Percentiles rank a stretch among this genome's conserved stretches.
Conservation (phyloP, 2,329 filamentous ascomycete genomes). For the Cladophialophora exuberans region DNA sequence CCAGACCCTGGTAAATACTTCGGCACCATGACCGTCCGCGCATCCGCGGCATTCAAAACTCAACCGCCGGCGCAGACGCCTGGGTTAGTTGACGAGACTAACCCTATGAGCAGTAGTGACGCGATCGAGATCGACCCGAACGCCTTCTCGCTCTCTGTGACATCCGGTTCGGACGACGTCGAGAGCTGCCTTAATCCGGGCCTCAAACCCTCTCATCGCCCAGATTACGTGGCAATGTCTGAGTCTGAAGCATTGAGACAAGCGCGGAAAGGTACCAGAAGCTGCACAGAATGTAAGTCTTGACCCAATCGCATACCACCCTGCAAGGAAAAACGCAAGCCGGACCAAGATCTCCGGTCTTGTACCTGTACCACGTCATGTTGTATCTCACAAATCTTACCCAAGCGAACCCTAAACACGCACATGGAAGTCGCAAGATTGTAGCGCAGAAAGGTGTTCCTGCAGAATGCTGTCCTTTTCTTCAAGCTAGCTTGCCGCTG, state of each 20-base stretch:
- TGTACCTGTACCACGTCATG: not conserved
- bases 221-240: slow-evolving; percentile 12
- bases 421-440: not conserved
- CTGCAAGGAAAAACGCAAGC: not conserved
- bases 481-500: not conserved
- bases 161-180: too few relatives aligned
- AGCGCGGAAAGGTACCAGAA: slow-evolving; percentile 19
- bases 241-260: slow-evolving; percentile 1
- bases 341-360: not conserved
- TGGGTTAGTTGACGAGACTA: too few relatives aligned
- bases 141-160: too few relatives aligned
- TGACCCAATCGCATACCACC: not conserved
- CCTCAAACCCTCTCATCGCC: too few relatives aligned
- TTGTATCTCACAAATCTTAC: not conserved
- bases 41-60: too few relatives aligned
- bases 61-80: too few relatives aligned
- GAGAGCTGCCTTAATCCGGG: too few relatives aligned
- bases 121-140: too few relatives aligned
- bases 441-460: not conserved
- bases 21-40: too few relatives aligned
- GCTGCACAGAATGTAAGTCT: slow-evolving; percentile 25
- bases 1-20: too few relatives aligned
- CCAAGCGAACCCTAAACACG: not conserved
- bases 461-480: not conserved
- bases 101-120: too few relatives aligned